Conservation (phyloP, 495 filamentous ascomycete species). For the Trichoderma parareesei region DNA sequence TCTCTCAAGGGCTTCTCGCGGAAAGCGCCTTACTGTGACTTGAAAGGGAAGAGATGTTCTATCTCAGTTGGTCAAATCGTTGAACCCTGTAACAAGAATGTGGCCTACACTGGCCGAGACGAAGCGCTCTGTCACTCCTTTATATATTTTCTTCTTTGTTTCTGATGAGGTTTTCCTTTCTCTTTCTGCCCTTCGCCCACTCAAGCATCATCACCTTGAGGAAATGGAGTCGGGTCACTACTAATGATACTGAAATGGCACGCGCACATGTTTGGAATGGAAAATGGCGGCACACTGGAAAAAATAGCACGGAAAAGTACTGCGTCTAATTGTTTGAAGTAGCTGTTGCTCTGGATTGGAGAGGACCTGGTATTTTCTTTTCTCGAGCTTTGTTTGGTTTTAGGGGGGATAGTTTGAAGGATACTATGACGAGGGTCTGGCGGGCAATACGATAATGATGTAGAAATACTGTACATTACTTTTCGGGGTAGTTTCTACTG, state of each 20-base stretch:
- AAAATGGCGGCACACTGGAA: neutral
- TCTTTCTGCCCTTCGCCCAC: neutral
- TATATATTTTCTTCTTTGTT: no score
- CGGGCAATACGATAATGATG: no score
- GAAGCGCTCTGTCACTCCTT: no score
- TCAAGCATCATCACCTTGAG: neutral
- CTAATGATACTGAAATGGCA: neutral
- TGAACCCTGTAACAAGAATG: neutral
- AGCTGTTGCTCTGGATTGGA: no score
- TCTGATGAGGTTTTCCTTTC: neutral
- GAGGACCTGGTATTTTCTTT: no score
- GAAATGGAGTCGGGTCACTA: no score
- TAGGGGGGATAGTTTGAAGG: no score
- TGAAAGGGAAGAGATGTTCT: neutral
- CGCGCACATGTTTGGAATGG: neutral
- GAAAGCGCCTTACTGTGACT: constrained; percentile 1
- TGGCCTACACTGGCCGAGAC: neutral
- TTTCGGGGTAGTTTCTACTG: no score
- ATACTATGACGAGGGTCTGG: no score
- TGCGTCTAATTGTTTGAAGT: neutral
- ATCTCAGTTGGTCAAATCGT: neutral
- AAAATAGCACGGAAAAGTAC: neutral
- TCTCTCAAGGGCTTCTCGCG: constrained; percentile 11
- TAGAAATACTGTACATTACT: no score
- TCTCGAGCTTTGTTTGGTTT: no score